Evolutionary conservation across 1,139 yeast genomes (phyloP).

Genomic region (Nakaseomyces kungkrabaensis): DNA sequence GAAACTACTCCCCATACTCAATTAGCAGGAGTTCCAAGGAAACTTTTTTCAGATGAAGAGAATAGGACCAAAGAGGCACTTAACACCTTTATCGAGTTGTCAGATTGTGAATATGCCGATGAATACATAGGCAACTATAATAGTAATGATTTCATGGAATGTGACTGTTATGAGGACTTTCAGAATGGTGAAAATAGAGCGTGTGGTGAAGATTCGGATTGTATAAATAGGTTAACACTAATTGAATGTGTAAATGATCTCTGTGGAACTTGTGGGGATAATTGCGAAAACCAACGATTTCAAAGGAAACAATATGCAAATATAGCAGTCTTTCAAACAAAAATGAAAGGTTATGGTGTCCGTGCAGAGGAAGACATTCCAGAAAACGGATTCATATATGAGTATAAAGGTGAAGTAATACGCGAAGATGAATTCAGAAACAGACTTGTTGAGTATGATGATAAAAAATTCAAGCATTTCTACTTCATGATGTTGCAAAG

Average conservation of each 20-base stretch:
- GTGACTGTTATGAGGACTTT: slow-evolving; percentile 56
- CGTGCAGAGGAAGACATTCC: slow-evolving; percentile 54
- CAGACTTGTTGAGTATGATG: slow-evolving; percentile 67
- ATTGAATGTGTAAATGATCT: slow-evolving; percentile 80
- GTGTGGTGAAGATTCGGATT: slow-evolving; percentile 78
- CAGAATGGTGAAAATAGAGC: slow-evolving; percentile 45
- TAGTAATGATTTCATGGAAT: slow-evolving; percentile 66
- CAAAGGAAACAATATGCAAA: slow-evolving; percentile 64
- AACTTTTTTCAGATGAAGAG: slow-evolving; percentile 37
- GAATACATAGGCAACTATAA: slow-evolving; percentile 58
- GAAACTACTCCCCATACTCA: no score
- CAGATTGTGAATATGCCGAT: slow-evolving; percentile 50
- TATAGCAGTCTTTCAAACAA: slow-evolving; percentile 71
- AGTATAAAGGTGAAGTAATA: slow-evolving; percentile 89
- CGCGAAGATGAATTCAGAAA: slow-evolving; percentile 62
- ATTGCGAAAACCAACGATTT: slow-evolving; percentile 81
- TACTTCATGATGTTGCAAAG: slow-evolving; percentile 96
- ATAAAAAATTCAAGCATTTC: slow-evolving; percentile 68
- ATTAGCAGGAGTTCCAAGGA: not conserved
- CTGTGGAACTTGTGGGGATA: slow-evolving; percentile 58
- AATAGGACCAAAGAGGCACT: slow-evolving; percentile 68
- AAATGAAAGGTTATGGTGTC: slow-evolving; percentile 81
- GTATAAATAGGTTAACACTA: slow-evolving; percentile 84
- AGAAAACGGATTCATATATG: slow-evolving; percentile 66
- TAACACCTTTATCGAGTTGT: slow-evolving; percentile 44